phyloP scores from a whole-genome alignment of 768 basidiomycete genomes.

The Calocybe indica region DNA sequence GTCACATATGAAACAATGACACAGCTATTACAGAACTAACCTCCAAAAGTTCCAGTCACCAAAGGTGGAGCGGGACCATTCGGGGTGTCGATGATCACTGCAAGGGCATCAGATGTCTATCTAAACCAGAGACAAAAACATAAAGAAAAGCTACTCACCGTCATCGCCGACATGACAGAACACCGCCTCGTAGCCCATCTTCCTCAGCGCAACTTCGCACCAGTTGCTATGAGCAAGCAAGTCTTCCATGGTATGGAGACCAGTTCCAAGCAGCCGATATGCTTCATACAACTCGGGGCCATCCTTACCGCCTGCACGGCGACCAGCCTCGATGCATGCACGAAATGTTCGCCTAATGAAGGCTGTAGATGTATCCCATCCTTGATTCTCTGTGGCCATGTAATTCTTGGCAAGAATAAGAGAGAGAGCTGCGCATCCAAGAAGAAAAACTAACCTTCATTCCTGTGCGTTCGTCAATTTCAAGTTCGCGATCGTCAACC shows the following conservation, averaged over 20 bases:
- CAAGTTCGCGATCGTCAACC: constrained; percentile 63
- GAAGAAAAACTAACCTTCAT: constrained; percentile 55
- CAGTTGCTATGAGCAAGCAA: constrained; percentile 76
- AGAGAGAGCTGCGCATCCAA: background rate
- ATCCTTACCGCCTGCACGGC: constrained; percentile 49
- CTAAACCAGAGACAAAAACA: too few relatives aligned
- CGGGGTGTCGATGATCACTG: constrained; percentile 45
- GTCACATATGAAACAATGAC: background rate
- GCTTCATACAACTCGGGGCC: constrained; percentile 56
- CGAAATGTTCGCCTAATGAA: constrained; percentile 57
- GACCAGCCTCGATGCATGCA: constrained; percentile 63
- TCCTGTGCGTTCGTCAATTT: constrained; percentile 69
- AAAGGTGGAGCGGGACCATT: constrained; percentile 54
- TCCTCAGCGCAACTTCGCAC: constrained; percentile 68
- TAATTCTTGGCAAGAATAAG: constrained; percentile 46
- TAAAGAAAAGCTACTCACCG: constrained; percentile 18
- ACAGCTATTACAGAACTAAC: constrained; percentile 14
- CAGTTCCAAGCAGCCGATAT: constrained; percentile 66
- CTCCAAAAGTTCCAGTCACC: constrained; percentile 66
- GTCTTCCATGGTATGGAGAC: constrained; percentile 67
- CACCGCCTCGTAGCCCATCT: constrained; percentile 63
- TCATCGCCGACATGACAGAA: constrained; percentile 78
- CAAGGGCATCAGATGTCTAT: constrained; percentile 2
- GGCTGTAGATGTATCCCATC: constrained; percentile 73
- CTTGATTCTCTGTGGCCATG: constrained; percentile 63